A percentile compares a stretch with the other conserved stretches of the same genome.
Conservation (phyloP, 306 rosid species). For the Medicago arabica region DNA sequence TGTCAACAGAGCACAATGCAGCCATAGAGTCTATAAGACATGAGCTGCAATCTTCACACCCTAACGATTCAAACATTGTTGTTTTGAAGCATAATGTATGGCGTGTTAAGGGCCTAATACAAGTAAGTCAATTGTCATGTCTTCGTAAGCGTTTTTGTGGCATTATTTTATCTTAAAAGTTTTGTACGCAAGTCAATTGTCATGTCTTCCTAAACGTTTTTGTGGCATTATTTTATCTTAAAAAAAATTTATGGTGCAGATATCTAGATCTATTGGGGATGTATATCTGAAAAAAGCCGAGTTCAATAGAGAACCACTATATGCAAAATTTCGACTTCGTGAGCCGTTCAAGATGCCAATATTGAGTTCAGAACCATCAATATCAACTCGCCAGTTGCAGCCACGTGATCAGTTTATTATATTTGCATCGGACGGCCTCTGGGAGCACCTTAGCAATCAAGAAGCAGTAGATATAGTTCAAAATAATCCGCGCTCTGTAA, state of each 20-base stretch:
- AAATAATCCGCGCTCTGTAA: conserved; percentile 71
- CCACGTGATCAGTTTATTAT: conserved; percentile 80
- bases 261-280: conserved; percentile 93
- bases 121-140: conserved; percentile 51
- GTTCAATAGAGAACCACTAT: conserved; percentile 89
- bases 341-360: conserved; percentile 71
- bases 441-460: conserved; percentile 96
- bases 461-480: conserved; percentile 89
- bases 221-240: conserved; percentile 13
- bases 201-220: not conserved
- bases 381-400: conserved; percentile 66
- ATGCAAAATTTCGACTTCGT: conserved; percentile 81
- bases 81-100: conserved; percentile 93
- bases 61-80: conserved; percentile 79
- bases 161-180: conserved; percentile 24
- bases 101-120: conserved; percentile 93
- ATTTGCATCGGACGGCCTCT: conserved; percentile 94
- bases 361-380: conserved; percentile 83
- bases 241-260: conserved; percentile 48
- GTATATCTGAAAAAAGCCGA: conserved; percentile 83
- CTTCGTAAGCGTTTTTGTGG: not conserved
- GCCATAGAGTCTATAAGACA: conserved; percentile 77
- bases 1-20: conserved; percentile 87
- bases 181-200: conserved; percentile 42
- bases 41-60: conserved; percentile 85